Base-by-base conservation (phyloP, 2,329 filamentous ascomycete species). In the Orbilia ellipsospora region DNA sequence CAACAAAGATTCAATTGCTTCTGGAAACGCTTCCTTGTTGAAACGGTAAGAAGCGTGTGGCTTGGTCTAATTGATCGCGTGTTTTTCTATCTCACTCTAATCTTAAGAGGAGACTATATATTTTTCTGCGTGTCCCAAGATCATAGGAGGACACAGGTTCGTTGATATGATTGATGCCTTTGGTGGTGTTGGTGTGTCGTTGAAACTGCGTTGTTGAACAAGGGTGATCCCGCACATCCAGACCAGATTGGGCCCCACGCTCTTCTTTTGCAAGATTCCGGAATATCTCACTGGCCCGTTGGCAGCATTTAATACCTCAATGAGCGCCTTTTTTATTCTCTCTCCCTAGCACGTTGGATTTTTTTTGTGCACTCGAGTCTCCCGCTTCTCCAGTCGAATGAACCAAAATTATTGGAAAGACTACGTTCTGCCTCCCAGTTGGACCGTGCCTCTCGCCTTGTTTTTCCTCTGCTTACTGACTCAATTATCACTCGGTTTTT, bases 251-350 rank as follows among this genome's bases (percentile, higher is more conserved):
- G 31, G 56, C 48, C 62, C 68, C 61, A 61, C 68, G 61, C 48
- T 36, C 15, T 55, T 42, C 20, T 56, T 48, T 59, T 67, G 70
- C 59, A 65, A 45, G 2, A 7, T 59, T 64, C 61, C 70, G 72
- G 72, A 75, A 65, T 75, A 75, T 75, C 72, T 75, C 64, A 69
- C 64, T 75, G 59, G 59, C 54, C 69, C 54, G 62, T 72, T 72
- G 69, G 62, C 62, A 63, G 59, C 62, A 75, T 75, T 73, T 75
- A 75, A 75, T 75, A 68, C 72, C 72, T 75, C 72, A 75, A 51
- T 65, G 57, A 63, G 63, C 70, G 70, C 42, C 63, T 67, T 67
- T 74, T 68, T 63, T 28, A 5, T 52, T 54, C 20, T 61, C 28
- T 36, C 15, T 28, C 8, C 44, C 20, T 28, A 4, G 26, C 13